These are phyloP conservation scores for Amphichorda felina DNA, from an alignment of 2,329 filamentous ascomycete species.

Conservation along the genomic window DNA sequence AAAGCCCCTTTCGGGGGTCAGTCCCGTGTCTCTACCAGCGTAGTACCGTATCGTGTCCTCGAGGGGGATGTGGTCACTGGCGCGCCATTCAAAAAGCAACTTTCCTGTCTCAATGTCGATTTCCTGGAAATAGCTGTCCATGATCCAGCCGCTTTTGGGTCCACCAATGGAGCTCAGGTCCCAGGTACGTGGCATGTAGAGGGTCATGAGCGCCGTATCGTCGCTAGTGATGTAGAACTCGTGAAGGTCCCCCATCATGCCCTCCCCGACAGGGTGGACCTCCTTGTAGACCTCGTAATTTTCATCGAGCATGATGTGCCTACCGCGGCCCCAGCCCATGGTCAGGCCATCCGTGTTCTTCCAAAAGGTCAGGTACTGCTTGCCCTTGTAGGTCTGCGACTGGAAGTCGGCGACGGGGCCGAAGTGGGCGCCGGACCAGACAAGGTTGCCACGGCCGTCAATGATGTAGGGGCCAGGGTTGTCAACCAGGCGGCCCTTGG, in stretches of 20 bases:
- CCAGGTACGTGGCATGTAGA: slow-evolving; percentile 17
- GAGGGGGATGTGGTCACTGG: slow-evolving; percentile 15
- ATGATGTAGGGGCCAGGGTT: slow-evolving; percentile 28
- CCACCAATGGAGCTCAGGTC: slow-evolving; percentile 1
- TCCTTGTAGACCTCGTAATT: slow-evolving; percentile 15
- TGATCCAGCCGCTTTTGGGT: slow-evolving; percentile 11
- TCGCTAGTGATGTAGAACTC: slow-evolving; percentile 26
- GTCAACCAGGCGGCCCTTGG: slow-evolving; percentile 19
- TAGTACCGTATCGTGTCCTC: slow-evolving; percentile 10
- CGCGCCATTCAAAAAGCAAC: slow-evolving; percentile 34
- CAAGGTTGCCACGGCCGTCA: slow-evolving; percentile 27
- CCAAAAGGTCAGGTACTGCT: slow-evolving; percentile 22
- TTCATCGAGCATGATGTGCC: slow-evolving; percentile 13
- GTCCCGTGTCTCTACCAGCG: slow-evolving; percentile 5
- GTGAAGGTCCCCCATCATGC: slow-evolving; percentile 18
- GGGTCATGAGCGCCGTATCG: slow-evolving; percentile 25
- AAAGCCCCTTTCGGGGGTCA: slow-evolving; percentile 19
- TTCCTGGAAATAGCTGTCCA: slow-evolving; percentile 27
- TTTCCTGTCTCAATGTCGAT: slow-evolving; percentile 36
- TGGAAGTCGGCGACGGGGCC: slow-evolving; percentile 11
- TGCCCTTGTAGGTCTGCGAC: slow-evolving; percentile 17
- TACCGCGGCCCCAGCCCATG: not conserved
- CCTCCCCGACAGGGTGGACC: slow-evolving; percentile 10
- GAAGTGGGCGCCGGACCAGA: slow-evolving; percentile 22
- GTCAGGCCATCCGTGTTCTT: slow-evolving; percentile 7